Evolutionary conservation across 148 eudicot genomes (phyloP).

Genomic region (Diospyros lotus): DNA sequence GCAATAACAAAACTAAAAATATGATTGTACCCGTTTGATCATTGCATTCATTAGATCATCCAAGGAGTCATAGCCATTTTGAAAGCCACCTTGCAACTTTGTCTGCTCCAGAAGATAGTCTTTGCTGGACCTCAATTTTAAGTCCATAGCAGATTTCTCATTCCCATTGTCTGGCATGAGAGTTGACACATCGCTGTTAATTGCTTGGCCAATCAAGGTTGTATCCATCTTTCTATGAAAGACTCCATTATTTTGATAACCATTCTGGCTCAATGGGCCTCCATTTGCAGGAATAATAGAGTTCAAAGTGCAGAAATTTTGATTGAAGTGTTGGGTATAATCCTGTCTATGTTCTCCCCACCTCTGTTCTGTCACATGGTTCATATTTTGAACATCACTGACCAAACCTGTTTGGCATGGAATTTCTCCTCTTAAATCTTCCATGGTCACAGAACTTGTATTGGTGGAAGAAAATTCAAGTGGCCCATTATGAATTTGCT

Average conservation of each 20-base stretch:
- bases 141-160: conserved; percentile 26
- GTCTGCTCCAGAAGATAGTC: conserved; percentile 43
- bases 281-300: conserved; percentile 22
- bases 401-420: conserved; percentile 23
- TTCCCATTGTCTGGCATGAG: conserved; percentile 28
- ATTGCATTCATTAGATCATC: conserved; percentile 66
- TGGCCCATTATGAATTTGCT: conserved; percentile 25
- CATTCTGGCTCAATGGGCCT: conserved; percentile 24
- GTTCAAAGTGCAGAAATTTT: conserved; percentile 22
- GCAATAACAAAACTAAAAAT: neutral
- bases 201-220: conserved; percentile 22
- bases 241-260: conserved; percentile 24
- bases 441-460: conserved; percentile 34
- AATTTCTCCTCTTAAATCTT: conserved; percentile 33
- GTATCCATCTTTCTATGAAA: conserved; percentile 20
- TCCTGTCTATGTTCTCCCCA: conserved; percentile 35
- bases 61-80: conserved; percentile 44
- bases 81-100: conserved; percentile 37
- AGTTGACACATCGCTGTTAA: conserved; percentile 21
- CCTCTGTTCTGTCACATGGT: conserved; percentile 20
- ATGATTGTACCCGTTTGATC: conserved; percentile 50
- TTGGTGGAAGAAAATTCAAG: conserved; percentile 25
- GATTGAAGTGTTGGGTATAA: conserved; percentile 24
- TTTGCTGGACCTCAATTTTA: conserved; percentile 36
- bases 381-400: conserved; percentile 19